These are phyloP conservation scores for Quercus ilex DNA, from an alignment of 306 rosid species.

Conservation along the genomic window DNA sequence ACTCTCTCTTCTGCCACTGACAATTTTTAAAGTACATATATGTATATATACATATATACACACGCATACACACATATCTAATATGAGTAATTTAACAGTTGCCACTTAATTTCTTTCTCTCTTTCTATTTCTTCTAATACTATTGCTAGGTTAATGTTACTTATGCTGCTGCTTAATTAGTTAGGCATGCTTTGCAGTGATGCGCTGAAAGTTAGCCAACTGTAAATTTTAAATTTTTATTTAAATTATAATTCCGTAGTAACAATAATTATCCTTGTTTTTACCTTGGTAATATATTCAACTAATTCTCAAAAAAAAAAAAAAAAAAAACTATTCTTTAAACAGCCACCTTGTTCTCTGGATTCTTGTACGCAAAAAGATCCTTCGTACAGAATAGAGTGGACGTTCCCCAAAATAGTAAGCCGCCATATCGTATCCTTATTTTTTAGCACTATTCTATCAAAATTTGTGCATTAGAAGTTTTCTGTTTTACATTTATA, in stretches of 20 bases:
- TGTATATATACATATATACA: conserved; percentile 8
- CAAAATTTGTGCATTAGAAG: too few relatives aligned
- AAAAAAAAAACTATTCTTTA: too few relatives aligned
- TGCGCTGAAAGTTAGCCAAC: conserved; percentile 35
- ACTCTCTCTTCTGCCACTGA: neutral
- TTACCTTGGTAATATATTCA: neutral
- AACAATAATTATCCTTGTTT: neutral
- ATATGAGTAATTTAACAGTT: conserved; percentile 20
- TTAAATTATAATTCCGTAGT: conserved; percentile 10
- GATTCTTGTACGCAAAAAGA: neutral
- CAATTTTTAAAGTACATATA: conserved; percentile 12
- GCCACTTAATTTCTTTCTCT: conserved; percentile 30
- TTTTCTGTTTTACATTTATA: too few relatives aligned
- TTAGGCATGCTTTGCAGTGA: conserved; percentile 74
- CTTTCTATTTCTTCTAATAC: conserved; percentile 25
- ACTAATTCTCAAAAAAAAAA: too few relatives aligned
- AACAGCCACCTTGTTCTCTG: neutral
- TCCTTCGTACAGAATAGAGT: neutral
- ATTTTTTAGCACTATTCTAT: too few relatives aligned
- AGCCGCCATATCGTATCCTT: too few relatives aligned
- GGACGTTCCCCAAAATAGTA: too few relatives aligned
- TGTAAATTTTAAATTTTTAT: conserved; percentile 6
- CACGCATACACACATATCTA: too few relatives aligned
- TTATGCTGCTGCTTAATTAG: conserved; percentile 40
- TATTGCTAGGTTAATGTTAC: conserved; percentile 22